A percentile compares a stretch with the other conserved stretches of the same genome.
Conservation (phyloP, 2,329 filamentous ascomycete species). For the Colletotrichum chlorophyti region DNA sequence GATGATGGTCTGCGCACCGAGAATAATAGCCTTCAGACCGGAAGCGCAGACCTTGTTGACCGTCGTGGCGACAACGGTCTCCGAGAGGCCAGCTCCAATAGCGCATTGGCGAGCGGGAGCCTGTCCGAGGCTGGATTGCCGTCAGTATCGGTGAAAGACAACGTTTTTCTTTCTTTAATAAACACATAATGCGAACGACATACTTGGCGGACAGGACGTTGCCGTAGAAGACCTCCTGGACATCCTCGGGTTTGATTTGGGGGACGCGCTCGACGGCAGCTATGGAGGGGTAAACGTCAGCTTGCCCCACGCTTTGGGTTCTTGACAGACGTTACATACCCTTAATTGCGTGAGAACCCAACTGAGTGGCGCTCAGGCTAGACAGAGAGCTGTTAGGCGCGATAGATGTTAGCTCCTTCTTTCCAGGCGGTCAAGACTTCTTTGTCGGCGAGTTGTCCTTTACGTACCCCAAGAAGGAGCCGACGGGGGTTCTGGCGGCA, state of each 20-base stretch:
- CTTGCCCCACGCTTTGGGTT: constrained; percentile 10
- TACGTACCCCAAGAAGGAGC: constrained; percentile 87
- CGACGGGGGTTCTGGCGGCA: constrained; percentile 86
- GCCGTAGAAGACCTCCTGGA: constrained; percentile 97
- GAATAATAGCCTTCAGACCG: constrained; percentile 89
- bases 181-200: constrained; percentile 33
- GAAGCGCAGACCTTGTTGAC: constrained; percentile 99
- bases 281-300: constrained; percentile 37
- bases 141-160: background rate
- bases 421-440: constrained; percentile 17
- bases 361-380: constrained; percentile 82
- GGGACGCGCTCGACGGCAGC: constrained; percentile 85
- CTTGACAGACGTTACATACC: constrained; percentile 56
- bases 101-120: constrained; percentile 96
- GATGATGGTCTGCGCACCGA: constrained; percentile 96
- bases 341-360: constrained; percentile 93
- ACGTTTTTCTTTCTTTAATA: background rate
- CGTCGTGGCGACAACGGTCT: constrained; percentile 84
- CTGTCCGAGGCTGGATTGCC: constrained; percentile 78
- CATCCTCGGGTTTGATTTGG: constrained; percentile 84
- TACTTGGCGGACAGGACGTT: constrained; percentile 98
- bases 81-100: constrained; percentile 82
- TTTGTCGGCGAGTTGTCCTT: background rate
- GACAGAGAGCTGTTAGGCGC: constrained; percentile 75
- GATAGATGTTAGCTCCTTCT: constrained; percentile 7